Base-by-base conservation (phyloP, 78 protist species). In the Dictyostelium purpureum region DNA sequence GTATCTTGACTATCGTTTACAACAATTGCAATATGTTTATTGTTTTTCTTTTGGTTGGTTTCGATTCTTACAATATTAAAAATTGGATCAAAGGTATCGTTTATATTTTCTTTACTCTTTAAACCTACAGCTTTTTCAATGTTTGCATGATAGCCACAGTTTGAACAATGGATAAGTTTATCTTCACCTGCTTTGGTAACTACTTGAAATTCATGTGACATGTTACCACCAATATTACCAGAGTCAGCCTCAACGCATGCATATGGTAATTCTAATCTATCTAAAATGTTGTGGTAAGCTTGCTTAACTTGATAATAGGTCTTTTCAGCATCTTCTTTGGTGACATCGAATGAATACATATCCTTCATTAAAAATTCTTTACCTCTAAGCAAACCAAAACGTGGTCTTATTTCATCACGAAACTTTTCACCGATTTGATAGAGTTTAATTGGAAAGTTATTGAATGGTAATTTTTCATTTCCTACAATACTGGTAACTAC, bases 301-400 rank as follows among this genome's bases (percentile, higher is more conserved):
- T 31, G 75, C 11, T 69, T 74, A 18, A 95, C 88, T 26, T 65
- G 66, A 24, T 78, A 74, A 31, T 94, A 96, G n/a, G 97, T 90
- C 1, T 31, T 40, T 18, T 26, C 52, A 14, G 97, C 97, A 11
- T 40, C 81, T 12, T 37, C 93, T 35, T n/a, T 24, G 2, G 88
- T 45, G 10, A 16, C 16, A 71, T 97, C 96, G 31, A 97, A 97
- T 24, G 97, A 66, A 49, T 97, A 97, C 96, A 95, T 69, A 59
- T 97, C 98, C 51, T 97, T 97, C 98, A 97, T 97, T 33, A 87
- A 14, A 52, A 97, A 97, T 70, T 97, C 98, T 14, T 93, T 52
- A 6, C 94, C 94, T 12, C 98, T 33, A n/a, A 97, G 28, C 33
- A 97, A 59, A 10, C 98, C 98, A 70, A 88, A 94, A 37, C 97